These are phyloP conservation scores for Russula olivacea DNA, from an alignment of 768 basidiomycete species.

Conservation along the genomic window DNA sequence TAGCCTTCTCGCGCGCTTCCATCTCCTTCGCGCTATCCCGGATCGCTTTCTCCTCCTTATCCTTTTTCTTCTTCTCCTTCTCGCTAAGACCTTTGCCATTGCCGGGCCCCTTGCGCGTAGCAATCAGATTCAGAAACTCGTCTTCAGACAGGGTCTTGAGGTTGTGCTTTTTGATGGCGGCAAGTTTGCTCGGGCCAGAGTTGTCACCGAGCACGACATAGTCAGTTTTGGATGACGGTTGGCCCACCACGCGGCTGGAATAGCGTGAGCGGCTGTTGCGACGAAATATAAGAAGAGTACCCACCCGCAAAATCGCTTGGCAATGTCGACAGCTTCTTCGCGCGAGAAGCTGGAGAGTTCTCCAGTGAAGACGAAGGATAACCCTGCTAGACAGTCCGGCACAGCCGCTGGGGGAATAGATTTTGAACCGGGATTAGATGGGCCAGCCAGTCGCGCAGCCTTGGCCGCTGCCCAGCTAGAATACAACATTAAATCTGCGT, in stretches of 20 bases:
- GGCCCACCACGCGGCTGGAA: slow-evolving; percentile 72
- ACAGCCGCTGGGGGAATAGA: slow-evolving; percentile 61
- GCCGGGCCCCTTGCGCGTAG: slow-evolving; percentile 52
- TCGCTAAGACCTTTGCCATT: slow-evolving; percentile 50
- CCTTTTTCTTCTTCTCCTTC: slow-evolving; percentile 73
- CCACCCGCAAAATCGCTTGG: slow-evolving; percentile 89
- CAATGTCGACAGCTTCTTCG: slow-evolving; percentile 81
- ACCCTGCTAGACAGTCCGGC: slow-evolving; percentile 77
- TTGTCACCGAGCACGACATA: slow-evolving; percentile 85
- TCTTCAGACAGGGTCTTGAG: slow-evolving; percentile 80
- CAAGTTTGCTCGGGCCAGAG: slow-evolving; percentile 86
- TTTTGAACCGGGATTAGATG: slow-evolving; percentile 52
- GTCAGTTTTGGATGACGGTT: slow-evolving; percentile 85
- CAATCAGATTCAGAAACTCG: slow-evolving; percentile 78
- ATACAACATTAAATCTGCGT: background rate
- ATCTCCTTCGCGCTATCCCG: slow-evolving; percentile 69
- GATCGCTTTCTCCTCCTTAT: slow-evolving; percentile 76
- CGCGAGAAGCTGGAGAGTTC: slow-evolving; percentile 82
- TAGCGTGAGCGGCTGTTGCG: background rate
- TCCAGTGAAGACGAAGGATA: slow-evolving; percentile 94
- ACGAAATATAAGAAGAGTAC: slow-evolving; percentile 28
- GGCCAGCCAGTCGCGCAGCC: slow-evolving; percentile 58
- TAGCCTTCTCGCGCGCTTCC: slow-evolving; percentile 58
- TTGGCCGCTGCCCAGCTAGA: slow-evolving; percentile 47
- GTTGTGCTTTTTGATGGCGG: slow-evolving; percentile 74